phyloP scores from a whole-genome alignment of 2,329 filamentous ascomycete genomes.

The Fusarium tanahbumbuense region DNA sequence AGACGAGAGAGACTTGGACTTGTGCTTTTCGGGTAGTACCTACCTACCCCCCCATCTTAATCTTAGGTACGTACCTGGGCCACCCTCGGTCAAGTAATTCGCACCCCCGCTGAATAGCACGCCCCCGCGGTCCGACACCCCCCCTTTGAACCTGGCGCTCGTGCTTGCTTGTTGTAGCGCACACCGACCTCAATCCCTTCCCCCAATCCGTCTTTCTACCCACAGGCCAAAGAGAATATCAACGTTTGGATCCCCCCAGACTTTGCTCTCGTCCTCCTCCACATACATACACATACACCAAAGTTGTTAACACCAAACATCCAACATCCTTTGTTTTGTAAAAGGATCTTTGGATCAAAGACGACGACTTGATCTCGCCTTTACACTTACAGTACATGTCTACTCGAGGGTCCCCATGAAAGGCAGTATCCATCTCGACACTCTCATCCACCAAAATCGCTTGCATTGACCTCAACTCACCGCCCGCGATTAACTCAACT shows the following conservation, averaged over 20 bases:
- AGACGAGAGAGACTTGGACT: slow-evolving; percentile 33
- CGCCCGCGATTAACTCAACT: slow-evolving; percentile 12
- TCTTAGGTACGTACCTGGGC: slow-evolving; percentile 25
- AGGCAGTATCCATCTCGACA: slow-evolving; percentile 37
- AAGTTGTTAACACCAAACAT: slow-evolving; percentile 20
- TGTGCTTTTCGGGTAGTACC: slow-evolving; percentile 14
- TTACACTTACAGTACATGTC: slow-evolving; percentile 36
- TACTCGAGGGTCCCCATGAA: slow-evolving; percentile 43
- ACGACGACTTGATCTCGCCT: slow-evolving; percentile 27
- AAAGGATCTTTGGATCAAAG: slow-evolving; percentile 14
- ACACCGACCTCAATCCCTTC: slow-evolving; percentile 48
- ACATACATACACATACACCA: slow-evolving; percentile 42
- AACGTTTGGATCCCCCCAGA: too few relatives aligned
- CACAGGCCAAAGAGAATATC: slow-evolving; percentile 45
- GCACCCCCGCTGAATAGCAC: slow-evolving; percentile 3
- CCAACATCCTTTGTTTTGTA: slow-evolving; percentile 23
- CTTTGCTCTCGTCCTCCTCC: slow-evolving; percentile 32
- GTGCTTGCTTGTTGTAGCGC: slow-evolving; percentile 33
- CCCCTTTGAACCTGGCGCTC: slow-evolving; percentile 26
- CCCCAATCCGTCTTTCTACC: slow-evolving; percentile 45
- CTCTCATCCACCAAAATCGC: slow-evolving; percentile 30
- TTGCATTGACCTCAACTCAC: slow-evolving; percentile 33
- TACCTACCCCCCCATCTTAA: background rate
- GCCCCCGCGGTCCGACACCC: slow-evolving; percentile 28
- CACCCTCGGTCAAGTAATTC: slow-evolving; percentile 1